A percentile compares a stretch with the other conserved stretches of the same genome.
Conservation (phyloP, 805 yeast genomes). For the Candida rishiriensis region DNA sequence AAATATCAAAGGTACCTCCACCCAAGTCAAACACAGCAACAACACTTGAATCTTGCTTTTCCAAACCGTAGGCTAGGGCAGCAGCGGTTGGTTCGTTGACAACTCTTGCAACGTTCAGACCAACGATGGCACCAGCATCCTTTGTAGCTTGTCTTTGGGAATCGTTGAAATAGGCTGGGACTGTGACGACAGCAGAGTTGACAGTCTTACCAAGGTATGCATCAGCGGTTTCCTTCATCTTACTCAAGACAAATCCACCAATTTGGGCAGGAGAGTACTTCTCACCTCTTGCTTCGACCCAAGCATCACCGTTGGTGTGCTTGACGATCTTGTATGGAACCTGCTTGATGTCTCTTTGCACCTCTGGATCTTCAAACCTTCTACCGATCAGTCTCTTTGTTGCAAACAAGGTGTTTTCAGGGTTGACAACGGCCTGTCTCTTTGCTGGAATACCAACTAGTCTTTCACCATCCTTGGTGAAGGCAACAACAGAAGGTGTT, state of each 20-base stretch:
- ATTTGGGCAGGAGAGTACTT: constrained; percentile 65
- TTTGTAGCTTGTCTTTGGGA: constrained; percentile 93
- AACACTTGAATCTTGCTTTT: constrained; percentile 51
- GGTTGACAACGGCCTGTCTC: constrained; percentile 71
- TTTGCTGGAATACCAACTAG: constrained; percentile 69
- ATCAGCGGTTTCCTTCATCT: constrained; percentile 98
- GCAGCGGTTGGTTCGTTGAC: constrained; percentile 93
- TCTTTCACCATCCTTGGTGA: constrained; percentile 42
- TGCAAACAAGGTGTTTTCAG: constrained; percentile 75
- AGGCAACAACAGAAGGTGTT: constrained; percentile 76
- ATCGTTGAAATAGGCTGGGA: constrained; percentile 87
- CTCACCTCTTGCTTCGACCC: constrained; percentile 48
- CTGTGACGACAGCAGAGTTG: constrained; percentile 86
- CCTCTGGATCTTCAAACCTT: constrained; percentile 61
- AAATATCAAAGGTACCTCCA: constrained; percentile 98
- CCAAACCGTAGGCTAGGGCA: constrained; percentile 92
- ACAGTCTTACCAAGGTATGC: constrained; percentile 82
- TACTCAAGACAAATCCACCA: constrained; percentile 73
- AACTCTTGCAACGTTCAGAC: constrained; percentile 83
- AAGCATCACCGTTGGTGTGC: constrained; percentile 64
- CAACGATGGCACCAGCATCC: constrained; percentile 97
- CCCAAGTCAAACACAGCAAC: constrained; percentile 97
- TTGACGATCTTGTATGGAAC: constrained; percentile 62
- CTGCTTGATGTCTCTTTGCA: constrained; percentile 58
- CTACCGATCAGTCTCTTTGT: constrained; percentile 81